phyloP scores from a whole-genome alignment of 75 land plant species.

The Pinus albicaulis region DNA sequence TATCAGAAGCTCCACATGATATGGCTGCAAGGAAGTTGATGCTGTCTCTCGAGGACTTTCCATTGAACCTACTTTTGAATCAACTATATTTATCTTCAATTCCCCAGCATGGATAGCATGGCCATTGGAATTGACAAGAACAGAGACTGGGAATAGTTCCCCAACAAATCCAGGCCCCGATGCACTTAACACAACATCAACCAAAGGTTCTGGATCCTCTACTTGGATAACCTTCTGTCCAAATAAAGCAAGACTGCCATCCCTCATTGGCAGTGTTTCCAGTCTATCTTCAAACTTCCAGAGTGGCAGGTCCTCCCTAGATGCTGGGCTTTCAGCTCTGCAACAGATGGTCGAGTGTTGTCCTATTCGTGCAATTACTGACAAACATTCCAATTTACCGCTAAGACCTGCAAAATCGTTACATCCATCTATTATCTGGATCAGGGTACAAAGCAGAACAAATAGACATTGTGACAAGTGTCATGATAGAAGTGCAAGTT shows the following conservation, averaged over 20 bases:
- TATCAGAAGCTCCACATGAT: slow-evolving; percentile 59
- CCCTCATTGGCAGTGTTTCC: slow-evolving; percentile 68
- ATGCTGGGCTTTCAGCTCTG: slow-evolving; percentile 93
- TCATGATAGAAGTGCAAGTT: not conserved
- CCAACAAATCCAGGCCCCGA: slow-evolving; percentile 88
- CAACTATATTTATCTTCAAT: slow-evolving; percentile 81
- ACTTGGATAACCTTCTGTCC: slow-evolving; percentile 93
- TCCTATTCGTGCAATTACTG: slow-evolving; percentile 71
- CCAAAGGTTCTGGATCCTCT: slow-evolving; percentile 93
- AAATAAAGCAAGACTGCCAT: slow-evolving; percentile 59
- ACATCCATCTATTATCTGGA: not conserved
- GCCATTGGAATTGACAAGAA: slow-evolving; percentile 58
- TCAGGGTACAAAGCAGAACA: not conserved
- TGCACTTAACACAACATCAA: slow-evolving; percentile 65
- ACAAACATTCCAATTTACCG: slow-evolving; percentile 93
- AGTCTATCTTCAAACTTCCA: slow-evolving; percentile 88
- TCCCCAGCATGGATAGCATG: slow-evolving; percentile 79
- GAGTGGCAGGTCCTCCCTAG: slow-evolving; percentile 75
- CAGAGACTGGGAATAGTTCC: slow-evolving; percentile 65
- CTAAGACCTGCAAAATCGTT: slow-evolving; percentile 61
- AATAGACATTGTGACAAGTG: not conserved
- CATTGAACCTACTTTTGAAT: slow-evolving; percentile 47
- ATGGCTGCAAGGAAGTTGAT: slow-evolving; percentile 30
- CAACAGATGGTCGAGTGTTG: slow-evolving; percentile 66
- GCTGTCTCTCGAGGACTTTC: slow-evolving; percentile 63